Evolutionary conservation across 108 stramenopile genomes (phyloP).

Genomic region (Mayamaea pseudoterrestris): DNA sequence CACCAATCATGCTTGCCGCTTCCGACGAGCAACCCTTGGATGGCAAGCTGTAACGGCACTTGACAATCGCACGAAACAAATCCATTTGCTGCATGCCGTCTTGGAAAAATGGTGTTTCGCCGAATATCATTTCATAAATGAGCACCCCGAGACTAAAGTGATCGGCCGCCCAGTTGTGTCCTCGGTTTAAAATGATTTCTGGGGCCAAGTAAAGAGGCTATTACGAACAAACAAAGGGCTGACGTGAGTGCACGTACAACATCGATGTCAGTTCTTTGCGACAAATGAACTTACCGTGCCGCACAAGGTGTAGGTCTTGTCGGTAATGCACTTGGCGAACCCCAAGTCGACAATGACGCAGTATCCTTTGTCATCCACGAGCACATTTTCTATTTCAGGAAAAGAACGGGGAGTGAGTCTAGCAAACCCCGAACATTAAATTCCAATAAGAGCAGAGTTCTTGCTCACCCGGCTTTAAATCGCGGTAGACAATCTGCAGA

Average conservation of each 20-base stretch:
- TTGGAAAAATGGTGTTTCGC: constrained; percentile 65
- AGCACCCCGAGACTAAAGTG: constrained; percentile 90
- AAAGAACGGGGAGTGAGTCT: not conserved
- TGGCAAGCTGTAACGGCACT: constrained; percentile 43
- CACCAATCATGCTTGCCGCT: constrained; percentile 38
- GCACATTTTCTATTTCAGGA: constrained; percentile 71
- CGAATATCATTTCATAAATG: constrained; percentile 84
- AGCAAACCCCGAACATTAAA: not conserved
- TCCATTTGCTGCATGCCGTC: constrained; percentile 74
- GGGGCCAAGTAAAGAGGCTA: constrained; percentile 93
- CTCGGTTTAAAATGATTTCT: constrained; percentile 85
- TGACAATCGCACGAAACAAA: constrained; percentile 77
- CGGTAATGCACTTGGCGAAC: constrained; percentile 47
- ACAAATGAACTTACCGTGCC: no score
- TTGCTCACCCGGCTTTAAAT: constrained; percentile 54
- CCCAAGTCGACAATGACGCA: constrained; percentile 90
- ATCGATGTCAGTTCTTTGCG: no score
- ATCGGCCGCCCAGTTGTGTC: constrained; percentile 88
- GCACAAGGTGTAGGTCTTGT: constrained; percentile 92
- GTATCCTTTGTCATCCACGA: constrained; percentile 81
- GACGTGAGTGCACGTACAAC: no score
- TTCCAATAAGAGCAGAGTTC: not conserved
- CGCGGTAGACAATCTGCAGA: constrained; percentile 62
- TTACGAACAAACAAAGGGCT: no score
- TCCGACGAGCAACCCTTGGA: not conserved